phyloP scores from a whole-genome alignment of 352 stramenopile genomes.

The Discostella stelligera region DNA sequence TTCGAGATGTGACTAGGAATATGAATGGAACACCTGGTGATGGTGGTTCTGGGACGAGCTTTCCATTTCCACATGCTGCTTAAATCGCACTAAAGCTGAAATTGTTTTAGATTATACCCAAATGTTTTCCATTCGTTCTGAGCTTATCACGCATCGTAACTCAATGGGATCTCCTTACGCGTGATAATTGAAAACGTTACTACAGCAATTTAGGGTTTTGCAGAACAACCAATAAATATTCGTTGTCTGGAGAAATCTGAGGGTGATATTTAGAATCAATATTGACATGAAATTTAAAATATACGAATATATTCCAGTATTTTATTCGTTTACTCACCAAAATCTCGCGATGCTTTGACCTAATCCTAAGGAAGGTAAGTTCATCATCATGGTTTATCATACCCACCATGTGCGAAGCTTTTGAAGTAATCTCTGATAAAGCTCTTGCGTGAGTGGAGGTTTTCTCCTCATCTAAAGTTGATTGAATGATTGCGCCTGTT shows the following conservation, averaged over 20 bases:
- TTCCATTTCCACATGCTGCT: conserved; percentile 74
- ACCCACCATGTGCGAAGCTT: conserved; percentile 86
- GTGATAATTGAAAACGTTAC: not conserved
- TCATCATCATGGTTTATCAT: conserved; percentile 87
- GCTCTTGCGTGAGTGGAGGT: conserved; percentile 82
- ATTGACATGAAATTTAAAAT: not conserved
- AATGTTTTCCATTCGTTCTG: no score
- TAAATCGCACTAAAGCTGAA: conserved; percentile 32
- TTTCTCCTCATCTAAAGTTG: conserved; percentile 85
- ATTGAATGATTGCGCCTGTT: conserved; percentile 81
- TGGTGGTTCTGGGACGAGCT: conserved; percentile 67
- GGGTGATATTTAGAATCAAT: not conserved
- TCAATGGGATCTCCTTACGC: not conserved
- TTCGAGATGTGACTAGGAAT: conserved; percentile 70
- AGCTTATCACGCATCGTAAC: not conserved
- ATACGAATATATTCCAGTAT: conserved; percentile 3
- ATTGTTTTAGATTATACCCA: not conserved
- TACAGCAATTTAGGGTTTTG: conserved; percentile 80
- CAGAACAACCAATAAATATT: conserved; percentile 92
- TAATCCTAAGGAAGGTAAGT: conserved; percentile 91
- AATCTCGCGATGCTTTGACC: conserved; percentile 92
- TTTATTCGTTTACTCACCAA: conserved; percentile 81
- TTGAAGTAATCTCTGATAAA: conserved; percentile 77
- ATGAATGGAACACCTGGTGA: conserved; percentile 78
- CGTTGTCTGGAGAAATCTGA: conserved; percentile 84